phyloP scores from a whole-genome alignment of 2,329 filamentous ascomycete species.

The Aciculosporium take region DNA sequence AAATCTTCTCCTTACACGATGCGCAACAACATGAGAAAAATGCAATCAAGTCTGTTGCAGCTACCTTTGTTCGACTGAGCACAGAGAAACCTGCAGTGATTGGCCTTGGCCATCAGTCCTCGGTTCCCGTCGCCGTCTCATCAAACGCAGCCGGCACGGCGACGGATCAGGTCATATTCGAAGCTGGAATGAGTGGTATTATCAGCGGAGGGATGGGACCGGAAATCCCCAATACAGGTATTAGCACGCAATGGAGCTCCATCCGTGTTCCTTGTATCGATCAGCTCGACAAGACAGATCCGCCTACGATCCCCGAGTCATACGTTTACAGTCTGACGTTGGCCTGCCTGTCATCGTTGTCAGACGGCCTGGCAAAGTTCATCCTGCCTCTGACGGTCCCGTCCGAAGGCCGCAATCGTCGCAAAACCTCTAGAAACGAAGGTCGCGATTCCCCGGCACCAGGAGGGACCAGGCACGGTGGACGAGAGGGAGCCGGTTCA shows the following conservation, averaged over 20 bases:
- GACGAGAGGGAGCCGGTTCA: conserved; percentile 46
- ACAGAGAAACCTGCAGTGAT: conserved; percentile 84
- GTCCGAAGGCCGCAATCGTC: conserved; percentile 44
- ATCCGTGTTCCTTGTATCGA: conserved; percentile 82
- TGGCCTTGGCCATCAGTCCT: conserved; percentile 78
- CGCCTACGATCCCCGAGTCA: conserved; percentile 73
- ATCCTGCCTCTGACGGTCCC: conserved; percentile 83
- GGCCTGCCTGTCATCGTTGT: conserved; percentile 77
- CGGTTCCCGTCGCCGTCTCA: conserved; percentile 51
- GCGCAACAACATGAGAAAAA: conserved; percentile 54
- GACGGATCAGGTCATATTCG: conserved; percentile 74
- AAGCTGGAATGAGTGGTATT: conserved; percentile 77
- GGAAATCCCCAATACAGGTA: conserved; percentile 56
- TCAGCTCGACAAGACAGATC: conserved; percentile 81
- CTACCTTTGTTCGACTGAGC: conserved; percentile 80
- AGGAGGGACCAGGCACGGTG: conserved; percentile 15
- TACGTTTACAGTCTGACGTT: conserved; percentile 86
- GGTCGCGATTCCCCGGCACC: conserved; percentile 28
- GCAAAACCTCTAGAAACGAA: conserved; percentile 31
- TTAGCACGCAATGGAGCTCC: conserved; percentile 84
- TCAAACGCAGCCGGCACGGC: conserved; percentile 40
- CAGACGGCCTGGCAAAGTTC: conserved; percentile 85
- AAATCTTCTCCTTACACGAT: conserved; percentile 73
- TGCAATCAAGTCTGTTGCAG: conserved; percentile 69
- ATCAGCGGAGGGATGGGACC: conserved; percentile 59